Conservation (phyloP, 2,329 filamentous ascomycete species). For the Drechslerella stenobrocha region DNA sequence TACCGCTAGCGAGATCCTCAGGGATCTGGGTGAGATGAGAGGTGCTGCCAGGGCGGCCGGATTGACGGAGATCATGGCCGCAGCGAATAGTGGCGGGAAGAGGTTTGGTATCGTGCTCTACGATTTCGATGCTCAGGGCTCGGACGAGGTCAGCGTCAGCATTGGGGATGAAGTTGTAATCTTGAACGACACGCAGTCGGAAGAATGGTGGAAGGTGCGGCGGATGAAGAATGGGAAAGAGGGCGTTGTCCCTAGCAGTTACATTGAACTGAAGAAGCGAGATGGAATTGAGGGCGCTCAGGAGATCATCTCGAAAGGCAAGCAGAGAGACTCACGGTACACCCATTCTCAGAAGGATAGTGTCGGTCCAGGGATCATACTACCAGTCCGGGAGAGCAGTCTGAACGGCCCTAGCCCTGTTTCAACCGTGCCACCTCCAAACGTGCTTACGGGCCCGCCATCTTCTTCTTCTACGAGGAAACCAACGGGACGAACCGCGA, state of each 20-base stretch:
- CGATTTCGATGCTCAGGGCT: conserved; percentile 94
- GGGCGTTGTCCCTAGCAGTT: conserved; percentile 94
- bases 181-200: conserved; percentile 85
- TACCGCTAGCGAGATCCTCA: conserved; percentile 90
- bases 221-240: conserved; percentile 89
- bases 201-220: conserved; percentile 98
- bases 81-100: conserved; percentile 69
- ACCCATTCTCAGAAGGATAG: conserved; percentile 35
- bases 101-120: conserved; percentile 73
- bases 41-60: conserved; percentile 78
- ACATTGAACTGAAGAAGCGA: conserved; percentile 73
- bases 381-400: conserved; percentile 79
- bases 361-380: conserved; percentile 74
- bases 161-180: conserved; percentile 88
- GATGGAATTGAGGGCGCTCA: conserved; percentile 8
- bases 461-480: conserved; percentile 16
- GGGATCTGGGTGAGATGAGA: conserved; percentile 82
- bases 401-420: conserved; percentile 58
- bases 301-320: conserved; percentile 66
- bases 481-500: conserved; percentile 32
- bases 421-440: conserved; percentile 10
- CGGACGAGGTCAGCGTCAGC: conserved; percentile 91
- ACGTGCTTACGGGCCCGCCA: conserved; percentile 7
- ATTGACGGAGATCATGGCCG: conserved; percentile 80
- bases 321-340: conserved; percentile 60